phyloP scores from a whole-genome alignment of 805 yeast species.

The Pichia cephalocereana region DNA sequence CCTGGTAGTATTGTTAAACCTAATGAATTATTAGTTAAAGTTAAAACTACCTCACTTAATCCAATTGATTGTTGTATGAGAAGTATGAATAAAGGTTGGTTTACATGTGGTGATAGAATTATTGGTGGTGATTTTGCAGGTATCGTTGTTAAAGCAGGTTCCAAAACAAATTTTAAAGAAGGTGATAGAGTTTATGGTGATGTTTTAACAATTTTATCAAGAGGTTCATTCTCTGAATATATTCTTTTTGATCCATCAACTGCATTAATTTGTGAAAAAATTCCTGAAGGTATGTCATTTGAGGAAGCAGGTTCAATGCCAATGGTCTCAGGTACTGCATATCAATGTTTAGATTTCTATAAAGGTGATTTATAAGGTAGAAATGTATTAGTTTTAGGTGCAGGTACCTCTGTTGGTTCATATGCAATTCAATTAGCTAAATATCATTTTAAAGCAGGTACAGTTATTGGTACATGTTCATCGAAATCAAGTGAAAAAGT shows the following conservation, averaged over 20 bases:
- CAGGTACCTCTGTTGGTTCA: slow-evolving; percentile 61
- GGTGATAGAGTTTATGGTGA: slow-evolving; percentile 18
- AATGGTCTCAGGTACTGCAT: too few species aligned
- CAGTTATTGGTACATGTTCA: slow-evolving; percentile 46
- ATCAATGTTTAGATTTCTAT: slow-evolving; percentile 10
- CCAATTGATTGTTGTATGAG: slow-evolving; percentile 15
- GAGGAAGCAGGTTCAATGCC: slow-evolving; percentile 62
- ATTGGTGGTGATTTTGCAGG: slow-evolving; percentile 20
- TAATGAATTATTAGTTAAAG: slow-evolving; percentile 13
- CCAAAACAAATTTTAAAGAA: slow-evolving; percentile 7
- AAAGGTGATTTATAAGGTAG: slow-evolving; percentile 23
- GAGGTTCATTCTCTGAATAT: slow-evolving; percentile 42
- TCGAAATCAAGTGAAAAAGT: slow-evolving; percentile 20
- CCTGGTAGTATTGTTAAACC: slow-evolving; percentile 5
- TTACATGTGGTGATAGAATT: slow-evolving; percentile 8
- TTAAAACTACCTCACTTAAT: slow-evolving; percentile 14
- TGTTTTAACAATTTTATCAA: background rate
- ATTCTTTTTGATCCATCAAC: slow-evolving; percentile 27
- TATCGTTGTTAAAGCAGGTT: slow-evolving; percentile 15
- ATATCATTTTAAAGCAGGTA: slow-evolving; percentile 33
- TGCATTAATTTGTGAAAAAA: slow-evolving; percentile 20
- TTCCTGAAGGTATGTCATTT: slow-evolving; percentile 37
- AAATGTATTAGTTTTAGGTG: slow-evolving; percentile 60
- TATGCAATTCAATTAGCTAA: slow-evolving; percentile 49
- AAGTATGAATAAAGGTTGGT: slow-evolving; percentile 1